Evolutionary conservation across 495 filamentous ascomycete genomes (phyloP).

Genomic region (Podospora didyma): DNA sequence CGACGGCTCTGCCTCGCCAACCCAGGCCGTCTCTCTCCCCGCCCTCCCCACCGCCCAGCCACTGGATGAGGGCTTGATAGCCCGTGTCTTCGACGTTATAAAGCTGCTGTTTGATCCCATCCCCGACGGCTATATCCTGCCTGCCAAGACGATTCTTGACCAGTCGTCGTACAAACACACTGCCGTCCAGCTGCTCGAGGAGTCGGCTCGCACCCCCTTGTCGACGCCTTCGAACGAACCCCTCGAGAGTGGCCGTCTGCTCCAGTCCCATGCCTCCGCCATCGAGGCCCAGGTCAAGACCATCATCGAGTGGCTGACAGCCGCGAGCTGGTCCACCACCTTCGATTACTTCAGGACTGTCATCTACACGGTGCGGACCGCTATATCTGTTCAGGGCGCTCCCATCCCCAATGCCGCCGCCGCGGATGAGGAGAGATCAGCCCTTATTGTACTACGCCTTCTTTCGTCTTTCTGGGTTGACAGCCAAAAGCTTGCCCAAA

Average conservation of each 20-base stretch:
- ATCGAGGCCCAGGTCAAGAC: slow-evolving; percentile 46
- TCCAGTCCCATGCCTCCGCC: slow-evolving; percentile 28
- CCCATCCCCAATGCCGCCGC: slow-evolving; percentile 34
- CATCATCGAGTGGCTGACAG: slow-evolving; percentile 57
- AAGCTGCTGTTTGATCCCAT: slow-evolving; percentile 43
- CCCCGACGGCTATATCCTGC: slow-evolving; percentile 44
- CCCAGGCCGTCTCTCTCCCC: slow-evolving; percentile 12
- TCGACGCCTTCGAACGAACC: slow-evolving; percentile 40
- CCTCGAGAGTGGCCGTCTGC: slow-evolving; percentile 29
- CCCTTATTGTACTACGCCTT: slow-evolving; percentile 48
- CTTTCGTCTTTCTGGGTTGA: slow-evolving; percentile 60
- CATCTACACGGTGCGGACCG: slow-evolving; percentile 45
- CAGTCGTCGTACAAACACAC: slow-evolving; percentile 27
- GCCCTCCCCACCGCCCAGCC: slow-evolving; percentile 26
- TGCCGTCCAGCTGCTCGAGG: slow-evolving; percentile 26
- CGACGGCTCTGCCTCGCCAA: slow-evolving; percentile 23
- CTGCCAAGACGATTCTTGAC: slow-evolving; percentile 43
- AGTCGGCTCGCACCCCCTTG: slow-evolving; percentile 30
- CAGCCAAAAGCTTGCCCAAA: slow-evolving; percentile 50
- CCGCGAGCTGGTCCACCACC: slow-evolving; percentile 53
- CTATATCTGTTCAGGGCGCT: slow-evolving; percentile 34
- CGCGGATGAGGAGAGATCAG: slow-evolving; percentile 48
- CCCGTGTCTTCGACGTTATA: slow-evolving; percentile 38
- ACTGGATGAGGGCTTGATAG: slow-evolving; percentile 34
- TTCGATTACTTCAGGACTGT: slow-evolving; percentile 51